phyloP scores from a whole-genome alignment of 2,329 filamentous ascomycete genomes.

The Fusarium phyllophilum region DNA sequence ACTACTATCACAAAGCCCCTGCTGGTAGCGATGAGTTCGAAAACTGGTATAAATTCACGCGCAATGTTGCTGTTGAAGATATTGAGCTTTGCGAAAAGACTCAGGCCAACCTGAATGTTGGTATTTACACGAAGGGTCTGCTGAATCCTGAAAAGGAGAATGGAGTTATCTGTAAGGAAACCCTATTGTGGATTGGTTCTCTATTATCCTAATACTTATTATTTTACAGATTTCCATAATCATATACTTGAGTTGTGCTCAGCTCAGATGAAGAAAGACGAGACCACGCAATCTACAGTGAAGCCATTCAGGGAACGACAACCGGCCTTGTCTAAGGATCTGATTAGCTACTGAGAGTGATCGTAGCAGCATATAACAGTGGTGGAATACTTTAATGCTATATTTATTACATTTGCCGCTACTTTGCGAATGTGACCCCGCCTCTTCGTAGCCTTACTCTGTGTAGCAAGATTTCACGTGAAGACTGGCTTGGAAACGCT shows the following conservation, averaged over 20 bases:
- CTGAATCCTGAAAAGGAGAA: background rate
- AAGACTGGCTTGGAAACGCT: background rate
- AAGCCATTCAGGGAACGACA: accelerated
- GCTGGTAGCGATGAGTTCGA: background rate
- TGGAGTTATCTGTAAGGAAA: background rate
- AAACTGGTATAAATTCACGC: background rate
- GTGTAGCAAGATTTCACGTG: background rate
- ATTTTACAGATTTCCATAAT: background rate
- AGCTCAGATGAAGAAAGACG: background rate
- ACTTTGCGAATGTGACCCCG: accelerated
- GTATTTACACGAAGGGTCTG: background rate
- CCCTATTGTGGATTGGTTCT: too few relatives aligned
- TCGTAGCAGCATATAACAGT: accelerated
- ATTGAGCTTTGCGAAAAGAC: background rate
- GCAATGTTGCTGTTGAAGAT: background rate
- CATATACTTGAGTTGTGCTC: background rate
- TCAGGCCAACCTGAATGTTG: accelerated
- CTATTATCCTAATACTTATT: background rate
- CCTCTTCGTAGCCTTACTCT: background rate
- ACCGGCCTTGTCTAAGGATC: accelerated
- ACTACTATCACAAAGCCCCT: background rate
- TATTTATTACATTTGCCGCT: background rate
- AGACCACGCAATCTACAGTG: accelerated
- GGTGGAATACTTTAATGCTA: accelerated
- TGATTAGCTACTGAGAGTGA: accelerated